Evolutionary conservation across 768 basidiomycete species (phyloP).

Genomic region (Leccinum arenicola): DNA sequence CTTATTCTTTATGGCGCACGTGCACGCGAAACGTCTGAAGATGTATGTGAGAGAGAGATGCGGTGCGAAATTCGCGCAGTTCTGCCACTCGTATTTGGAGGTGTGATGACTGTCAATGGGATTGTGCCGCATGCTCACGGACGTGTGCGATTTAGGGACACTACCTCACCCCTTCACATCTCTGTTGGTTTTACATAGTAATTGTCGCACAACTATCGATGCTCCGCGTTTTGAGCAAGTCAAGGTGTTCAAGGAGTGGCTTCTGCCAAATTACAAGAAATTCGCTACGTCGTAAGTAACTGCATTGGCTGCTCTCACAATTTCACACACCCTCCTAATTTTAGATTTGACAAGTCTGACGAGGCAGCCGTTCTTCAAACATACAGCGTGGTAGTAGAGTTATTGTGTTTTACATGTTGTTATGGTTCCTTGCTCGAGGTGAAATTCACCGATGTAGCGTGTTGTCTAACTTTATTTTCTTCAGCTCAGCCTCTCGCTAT

Average conservation of each 20-base stretch:
- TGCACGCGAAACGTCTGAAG: constrained; percentile 68
- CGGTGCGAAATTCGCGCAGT: constrained; percentile 63
- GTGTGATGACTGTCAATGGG: constrained; percentile 28
- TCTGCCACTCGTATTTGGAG: constrained; percentile 67
- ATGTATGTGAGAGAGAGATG: constrained; percentile 62
- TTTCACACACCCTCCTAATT: neutral
- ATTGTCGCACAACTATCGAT: constrained; percentile 45
- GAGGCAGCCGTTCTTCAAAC: constrained; percentile 44
- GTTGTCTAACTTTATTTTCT: constrained; percentile 6
- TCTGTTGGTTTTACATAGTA: constrained; percentile 36
- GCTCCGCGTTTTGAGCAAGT: constrained; percentile 77
- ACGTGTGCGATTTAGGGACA: constrained; percentile 32
- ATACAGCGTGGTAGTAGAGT: constrained; percentile 55
- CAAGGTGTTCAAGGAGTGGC: constrained; percentile 66
- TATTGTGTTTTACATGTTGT: constrained; percentile 61
- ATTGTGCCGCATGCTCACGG: constrained; percentile 3
- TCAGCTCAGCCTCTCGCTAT: constrained; percentile 51
- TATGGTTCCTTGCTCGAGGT: constrained; percentile 73
- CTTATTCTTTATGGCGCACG: constrained; percentile 67
- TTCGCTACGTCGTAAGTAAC: constrained; percentile 45
- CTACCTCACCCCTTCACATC: constrained; percentile 29
- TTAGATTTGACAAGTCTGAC: constrained; percentile 30
- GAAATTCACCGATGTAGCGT: constrained; percentile 15
- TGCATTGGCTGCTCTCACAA: neutral
- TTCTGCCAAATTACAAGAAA: constrained; percentile 65